Percentiles rank a stretch among this genome's conserved stretches.
Evolutionary conservation across 2,329 filamentous ascomycete species (phyloP).

Genomic region (Fusarium circinatum): DNA sequence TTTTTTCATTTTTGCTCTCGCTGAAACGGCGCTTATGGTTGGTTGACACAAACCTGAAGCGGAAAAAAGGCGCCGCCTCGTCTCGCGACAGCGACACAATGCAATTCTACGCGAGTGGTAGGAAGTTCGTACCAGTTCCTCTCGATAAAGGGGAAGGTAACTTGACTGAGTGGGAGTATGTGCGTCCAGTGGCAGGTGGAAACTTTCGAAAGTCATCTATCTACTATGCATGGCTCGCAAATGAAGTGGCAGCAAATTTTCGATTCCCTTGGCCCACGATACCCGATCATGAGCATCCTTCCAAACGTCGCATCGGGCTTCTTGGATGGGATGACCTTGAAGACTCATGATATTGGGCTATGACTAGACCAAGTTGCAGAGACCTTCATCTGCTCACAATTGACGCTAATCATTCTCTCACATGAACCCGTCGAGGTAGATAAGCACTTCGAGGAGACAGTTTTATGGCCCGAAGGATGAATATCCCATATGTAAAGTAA

Average conservation of each 20-base stretch:
- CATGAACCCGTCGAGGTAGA: fast-evolving
- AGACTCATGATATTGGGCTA: not conserved
- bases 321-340: not conserved
- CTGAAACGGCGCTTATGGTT: not conserved
- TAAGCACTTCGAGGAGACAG: not conserved
- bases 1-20: not conserved
- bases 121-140: not conserved
- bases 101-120: not conserved
- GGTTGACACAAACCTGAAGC: not conserved
- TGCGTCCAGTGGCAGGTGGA: not conserved
- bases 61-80: not conserved
- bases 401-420: not conserved
- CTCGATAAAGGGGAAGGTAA: not conserved
- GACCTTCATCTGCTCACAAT: not conserved
- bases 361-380: not conserved
- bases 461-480: not conserved
- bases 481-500: not conserved
- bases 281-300: not conserved
- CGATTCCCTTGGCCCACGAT: no score
- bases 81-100: not conserved
- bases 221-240: not conserved
- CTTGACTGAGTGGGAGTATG: not conserved
- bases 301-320: not conserved
- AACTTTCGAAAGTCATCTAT: not conserved
- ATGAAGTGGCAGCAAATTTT: fast-evolving